Conservation (phyloP, 169 alveolate species). For the Plasmodium gallinaceum region DNA sequence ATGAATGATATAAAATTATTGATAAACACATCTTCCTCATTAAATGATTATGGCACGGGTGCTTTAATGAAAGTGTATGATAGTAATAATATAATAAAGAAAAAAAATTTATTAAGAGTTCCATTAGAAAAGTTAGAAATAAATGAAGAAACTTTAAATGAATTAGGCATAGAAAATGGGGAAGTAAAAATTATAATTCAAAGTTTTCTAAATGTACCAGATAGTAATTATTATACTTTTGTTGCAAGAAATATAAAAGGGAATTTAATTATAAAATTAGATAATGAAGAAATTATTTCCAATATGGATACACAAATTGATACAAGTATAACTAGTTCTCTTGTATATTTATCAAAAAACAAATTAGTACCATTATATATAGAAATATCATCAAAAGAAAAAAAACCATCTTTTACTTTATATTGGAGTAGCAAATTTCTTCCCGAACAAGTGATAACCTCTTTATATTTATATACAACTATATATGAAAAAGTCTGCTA, state of each 20-base stretch:
- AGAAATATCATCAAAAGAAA: conserved; percentile 40
- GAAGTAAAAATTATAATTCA: conserved; percentile 63
- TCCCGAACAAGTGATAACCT: conserved; percentile 64
- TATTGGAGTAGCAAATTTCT: conserved; percentile 39
- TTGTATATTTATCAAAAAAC: conserved; percentile 32
- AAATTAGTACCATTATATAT: conserved; percentile 45
- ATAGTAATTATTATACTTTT: conserved; percentile 35
- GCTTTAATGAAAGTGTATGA: conserved; percentile 72
- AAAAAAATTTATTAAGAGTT: conserved; percentile 32
- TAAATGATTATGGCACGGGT: conserved; percentile 70
- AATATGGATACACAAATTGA: conserved; percentile 15
- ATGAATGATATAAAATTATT: conserved; percentile 53
- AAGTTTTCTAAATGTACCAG: conserved; percentile 48
- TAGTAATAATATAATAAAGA: conserved; percentile 28
- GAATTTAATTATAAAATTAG: conserved; percentile 41
- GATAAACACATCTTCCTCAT: conserved; percentile 37
- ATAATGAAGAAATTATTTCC: conserved; percentile 45
- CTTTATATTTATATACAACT: conserved; percentile 60
- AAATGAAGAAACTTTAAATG: conserved; percentile 32
- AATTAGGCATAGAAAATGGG: conserved; percentile 59
- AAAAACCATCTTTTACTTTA: conserved; percentile 53
- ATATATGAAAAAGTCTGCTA: conserved; percentile 63
- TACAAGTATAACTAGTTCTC: conserved; percentile 18
- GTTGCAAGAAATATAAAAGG: conserved; percentile 42
- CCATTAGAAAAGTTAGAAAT: conserved; percentile 54